phyloP scores from a whole-genome alignment of 2,329 filamentous ascomycete species.

The Aspergillus sojae region DNA sequence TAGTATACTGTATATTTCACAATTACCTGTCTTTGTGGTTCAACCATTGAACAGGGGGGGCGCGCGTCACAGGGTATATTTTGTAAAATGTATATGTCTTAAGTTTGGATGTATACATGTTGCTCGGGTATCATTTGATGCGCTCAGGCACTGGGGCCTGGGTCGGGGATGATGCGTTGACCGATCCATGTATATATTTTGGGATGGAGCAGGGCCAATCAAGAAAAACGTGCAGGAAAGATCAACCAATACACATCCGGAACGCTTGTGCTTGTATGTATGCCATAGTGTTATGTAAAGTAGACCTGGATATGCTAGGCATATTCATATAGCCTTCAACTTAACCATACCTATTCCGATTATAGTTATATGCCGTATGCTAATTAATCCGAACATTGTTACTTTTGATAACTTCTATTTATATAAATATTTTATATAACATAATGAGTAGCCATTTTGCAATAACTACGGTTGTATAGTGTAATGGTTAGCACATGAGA shows the following conservation, averaged over 20 bases:
- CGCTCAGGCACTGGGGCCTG: too few species aligned
- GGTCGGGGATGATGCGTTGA: too few species aligned
- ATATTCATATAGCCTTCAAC: too few species aligned
- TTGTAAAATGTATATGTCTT: neutral
- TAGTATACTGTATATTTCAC: neutral
- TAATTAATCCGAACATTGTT: too few species aligned
- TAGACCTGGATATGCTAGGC: too few species aligned
- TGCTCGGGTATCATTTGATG: neutral
- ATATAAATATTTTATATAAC: neutral
- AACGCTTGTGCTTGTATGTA: neutral
- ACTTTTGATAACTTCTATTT: too few species aligned
- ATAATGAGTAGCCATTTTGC: neutral
- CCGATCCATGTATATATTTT: too few species aligned
- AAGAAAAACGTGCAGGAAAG: neutral
- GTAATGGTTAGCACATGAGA: neutral
- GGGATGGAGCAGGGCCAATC: too few species aligned
- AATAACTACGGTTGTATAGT: neutral
- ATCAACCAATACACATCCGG: neutral
- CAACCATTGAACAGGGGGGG: too few species aligned
- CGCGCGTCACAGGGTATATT: rapidly evolving
- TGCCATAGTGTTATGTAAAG: too few species aligned
- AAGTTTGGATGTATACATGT: neutral
- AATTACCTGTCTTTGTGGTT: neutral
- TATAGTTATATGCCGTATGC: too few species aligned
- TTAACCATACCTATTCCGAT: too few species aligned